These are phyloP conservation scores for Sextonia rubra DNA, from an alignment of 164 flowering plant species.

Conservation along the genomic window DNA sequence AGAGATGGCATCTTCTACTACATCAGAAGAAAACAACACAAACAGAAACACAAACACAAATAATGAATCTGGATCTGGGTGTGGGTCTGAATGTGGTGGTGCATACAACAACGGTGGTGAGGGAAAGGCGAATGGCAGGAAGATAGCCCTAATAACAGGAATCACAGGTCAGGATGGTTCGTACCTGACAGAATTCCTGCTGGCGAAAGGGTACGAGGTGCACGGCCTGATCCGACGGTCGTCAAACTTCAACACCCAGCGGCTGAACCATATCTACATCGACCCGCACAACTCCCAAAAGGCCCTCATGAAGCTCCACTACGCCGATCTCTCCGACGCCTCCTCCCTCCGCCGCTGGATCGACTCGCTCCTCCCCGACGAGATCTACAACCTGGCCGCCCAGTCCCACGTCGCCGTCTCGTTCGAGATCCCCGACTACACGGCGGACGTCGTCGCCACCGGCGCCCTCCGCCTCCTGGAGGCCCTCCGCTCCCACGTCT, in stretches of 20 bases:
- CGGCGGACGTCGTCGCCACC: slow-evolving; percentile 97
- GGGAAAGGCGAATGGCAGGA: slow-evolving; percentile 12
- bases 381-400: slow-evolving; percentile 94
- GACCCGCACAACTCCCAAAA: slow-evolving; percentile 84
- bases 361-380: slow-evolving; percentile 79
- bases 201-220: slow-evolving; percentile 70
- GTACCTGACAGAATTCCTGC: slow-evolving; percentile 87
- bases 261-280: slow-evolving; percentile 92
- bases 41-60: too few species aligned
- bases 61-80: too few species aligned
- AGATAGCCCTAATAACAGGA: slow-evolving; percentile 77
- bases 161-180: slow-evolving; percentile 98
- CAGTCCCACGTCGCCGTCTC: slow-evolving; percentile 97
- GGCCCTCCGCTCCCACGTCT: slow-evolving; percentile 78
- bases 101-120: neutral
- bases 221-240: slow-evolving; percentile 94
- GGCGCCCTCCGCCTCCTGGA: slow-evolving; percentile 90
- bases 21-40: too few species aligned
- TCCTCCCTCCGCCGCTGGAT: slow-evolving; percentile 96
- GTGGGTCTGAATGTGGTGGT: too few species aligned
- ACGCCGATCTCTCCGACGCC: slow-evolving; percentile 89
- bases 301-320: slow-evolving; percentile 86
- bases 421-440: slow-evolving; percentile 95
- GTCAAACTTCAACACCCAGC: slow-evolving; percentile 95
- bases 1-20: too few species aligned